These are phyloP conservation scores for Nigrospora sphaerica DNA, from an alignment of 2,329 filamentous ascomycete genomes.

Conservation along the genomic window DNA sequence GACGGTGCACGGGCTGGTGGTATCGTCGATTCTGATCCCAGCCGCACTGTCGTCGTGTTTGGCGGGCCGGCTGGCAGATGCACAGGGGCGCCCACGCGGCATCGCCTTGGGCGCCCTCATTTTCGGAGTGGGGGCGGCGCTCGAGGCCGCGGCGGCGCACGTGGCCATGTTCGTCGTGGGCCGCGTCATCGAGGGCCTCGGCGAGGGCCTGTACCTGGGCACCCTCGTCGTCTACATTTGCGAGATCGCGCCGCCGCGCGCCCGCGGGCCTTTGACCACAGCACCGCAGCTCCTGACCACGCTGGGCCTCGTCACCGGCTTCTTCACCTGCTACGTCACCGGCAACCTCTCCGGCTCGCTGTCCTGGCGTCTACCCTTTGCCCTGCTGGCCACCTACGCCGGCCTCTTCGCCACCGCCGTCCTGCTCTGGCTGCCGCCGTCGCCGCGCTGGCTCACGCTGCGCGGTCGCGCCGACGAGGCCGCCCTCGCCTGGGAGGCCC, in stretches of 20 bases:
- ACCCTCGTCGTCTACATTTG: conserved; percentile 5
- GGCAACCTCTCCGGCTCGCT: conserved; percentile 1
- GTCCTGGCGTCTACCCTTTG: conserved; percentile 7
- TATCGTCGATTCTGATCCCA: conserved; percentile 8
- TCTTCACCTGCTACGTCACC: conserved; percentile 8
- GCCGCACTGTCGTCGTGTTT: conserved; percentile 5
- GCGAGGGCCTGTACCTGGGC: conserved; percentile 8
- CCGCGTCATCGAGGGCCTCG: conserved; percentile 6
- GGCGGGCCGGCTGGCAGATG: conserved; percentile 6
- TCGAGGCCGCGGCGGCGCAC: conserved; percentile 4
- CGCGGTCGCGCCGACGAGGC: conserved; percentile 2
- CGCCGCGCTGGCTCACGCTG: conserved; percentile 6
- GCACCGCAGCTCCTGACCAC: conserved; percentile 5
- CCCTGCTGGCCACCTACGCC: conserved; percentile 2
- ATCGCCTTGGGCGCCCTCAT: conserved; percentile 5
- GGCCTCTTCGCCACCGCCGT: neutral
- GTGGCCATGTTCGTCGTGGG: conserved; percentile 8
- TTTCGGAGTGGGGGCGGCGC: conserved; percentile 5
- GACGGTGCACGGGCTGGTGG: conserved; percentile 7
- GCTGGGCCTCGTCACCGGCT: conserved; percentile 5
- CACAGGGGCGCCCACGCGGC: conserved; percentile 3
- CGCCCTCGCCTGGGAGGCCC: conserved; percentile 1
- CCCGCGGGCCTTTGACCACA: conserved; percentile 4
- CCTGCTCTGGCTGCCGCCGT: conserved; percentile 2
- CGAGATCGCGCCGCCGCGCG: conserved; percentile 4